phyloP scores from a whole-genome alignment of 208 protist genomes.

The Acanthamoeba pearcei region DNA sequence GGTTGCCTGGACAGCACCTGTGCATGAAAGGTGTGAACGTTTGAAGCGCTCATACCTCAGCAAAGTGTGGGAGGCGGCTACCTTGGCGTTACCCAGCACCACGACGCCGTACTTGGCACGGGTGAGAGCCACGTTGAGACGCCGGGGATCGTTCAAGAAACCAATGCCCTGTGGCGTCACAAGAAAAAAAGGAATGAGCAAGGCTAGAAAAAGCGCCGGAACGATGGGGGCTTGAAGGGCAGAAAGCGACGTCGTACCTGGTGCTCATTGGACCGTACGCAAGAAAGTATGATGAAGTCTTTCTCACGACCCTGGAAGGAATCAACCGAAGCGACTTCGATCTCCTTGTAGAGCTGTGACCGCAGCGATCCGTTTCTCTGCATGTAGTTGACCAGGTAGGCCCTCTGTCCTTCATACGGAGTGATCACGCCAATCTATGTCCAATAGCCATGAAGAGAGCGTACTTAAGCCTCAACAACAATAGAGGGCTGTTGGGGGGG shows the following conservation, averaged over 20 bases:
- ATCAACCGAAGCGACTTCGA: constrained; percentile 94
- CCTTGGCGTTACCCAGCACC: constrained; percentile 96
- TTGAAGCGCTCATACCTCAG: not conserved
- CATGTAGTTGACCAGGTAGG: constrained; percentile 94
- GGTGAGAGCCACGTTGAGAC: constrained; percentile 98
- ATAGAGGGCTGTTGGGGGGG: not conserved
- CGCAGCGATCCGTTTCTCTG: constrained; percentile 89
- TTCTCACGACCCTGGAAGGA: constrained; percentile 98
- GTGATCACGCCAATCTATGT: constrained; percentile 97
- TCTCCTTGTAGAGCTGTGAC: constrained; percentile 89
- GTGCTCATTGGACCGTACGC: constrained; percentile 96
- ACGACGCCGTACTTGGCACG: constrained; percentile 96
- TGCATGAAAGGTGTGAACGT: too few relatives aligned
- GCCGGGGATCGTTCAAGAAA: constrained; percentile 96
- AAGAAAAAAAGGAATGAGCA: not conserved
- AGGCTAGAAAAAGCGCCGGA: not conserved
- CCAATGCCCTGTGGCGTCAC: constrained; percentile 91
- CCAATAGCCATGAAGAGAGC: not conserved
- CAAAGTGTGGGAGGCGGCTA: constrained; percentile 88
- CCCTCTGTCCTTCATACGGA: constrained; percentile 98
- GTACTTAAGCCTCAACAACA: not conserved
- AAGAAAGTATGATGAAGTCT: constrained; percentile 98
- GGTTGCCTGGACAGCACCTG: constrained; percentile 79
- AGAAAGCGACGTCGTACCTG: constrained; percentile 75
- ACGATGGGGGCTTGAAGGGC: not conserved